Evolutionary conservation across 305 asterid species (phyloP), one percentile per base, ranked within the genome.

Genomic region (Lippia alba): DNA sequence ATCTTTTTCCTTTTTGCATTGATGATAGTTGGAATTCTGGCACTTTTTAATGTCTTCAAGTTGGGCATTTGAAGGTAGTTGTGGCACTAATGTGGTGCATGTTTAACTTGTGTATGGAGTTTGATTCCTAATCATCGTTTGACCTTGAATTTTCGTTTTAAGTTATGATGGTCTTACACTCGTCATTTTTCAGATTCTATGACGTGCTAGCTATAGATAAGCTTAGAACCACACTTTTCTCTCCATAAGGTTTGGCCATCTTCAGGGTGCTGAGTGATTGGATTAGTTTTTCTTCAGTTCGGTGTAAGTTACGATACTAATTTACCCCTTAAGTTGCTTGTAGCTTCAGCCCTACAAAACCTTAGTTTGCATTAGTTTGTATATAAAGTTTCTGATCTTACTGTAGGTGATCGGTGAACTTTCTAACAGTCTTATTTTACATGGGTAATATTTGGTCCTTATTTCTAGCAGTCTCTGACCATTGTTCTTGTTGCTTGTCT

Each of bases 101-200:
- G 54, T 45, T 18, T 56, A 56, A 66, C 64, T 61, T 71, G 72
- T 62, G 19, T 20, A 70, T 80, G 64, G 62, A 68, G 61, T 56
- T 72, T 56, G 68, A 60, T 69, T 39, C 70, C 45, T 60, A 41
- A 46, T 69, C 64, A 34, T 67, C 46, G 36, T 36, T 32, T 56
- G 5, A 20, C 30, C 19, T 46, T 57, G 57, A 20, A 56, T 12
- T 56, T 66, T 51, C 40, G 33, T 69, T 30, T 45, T 11, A 8
- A 45, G 34, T 34, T 46, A 18, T 53, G 66, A 14, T 5, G 46
- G 15, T 34, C 33, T 46, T 4, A 12, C 30, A 24, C 3, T 16
- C 41, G 7, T 14, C 20, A 20, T 45, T 24, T 24, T 24, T 24
- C 30, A 1, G 30, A 24, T 24, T 24, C 30, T 24, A 24, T 24